Conservation (phyloP, 345 rosid genomes). For the Sisymbrium altissimum region DNA sequence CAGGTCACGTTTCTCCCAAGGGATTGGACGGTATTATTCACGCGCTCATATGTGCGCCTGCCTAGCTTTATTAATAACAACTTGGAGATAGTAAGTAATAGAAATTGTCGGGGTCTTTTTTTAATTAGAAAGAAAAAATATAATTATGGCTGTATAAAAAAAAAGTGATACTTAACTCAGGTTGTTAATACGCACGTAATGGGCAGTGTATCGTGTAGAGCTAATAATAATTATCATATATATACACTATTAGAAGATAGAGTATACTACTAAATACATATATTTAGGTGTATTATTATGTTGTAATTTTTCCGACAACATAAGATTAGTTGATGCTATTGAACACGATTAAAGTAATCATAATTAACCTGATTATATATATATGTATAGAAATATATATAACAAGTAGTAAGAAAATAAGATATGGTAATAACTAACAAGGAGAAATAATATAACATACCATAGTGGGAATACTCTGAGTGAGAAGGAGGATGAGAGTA, state of each 20-base stretch:
- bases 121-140: neutral
- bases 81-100: constrained; percentile 11
- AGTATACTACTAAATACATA: neutral
- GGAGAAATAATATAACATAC: constrained; percentile 2
- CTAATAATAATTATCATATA: neutral
- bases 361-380: neutral
- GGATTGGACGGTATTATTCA: constrained; percentile 31
- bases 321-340: neutral
- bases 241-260: neutral
- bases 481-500: constrained; percentile 26
- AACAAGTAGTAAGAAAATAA: neutral
- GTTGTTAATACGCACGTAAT: constrained; percentile 15
- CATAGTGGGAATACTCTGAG: constrained; percentile 29
- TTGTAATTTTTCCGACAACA: constrained; percentile 14
- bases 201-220: neutral
- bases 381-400: too few species aligned
- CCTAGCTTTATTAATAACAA: neutral
- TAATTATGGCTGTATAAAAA: constrained; percentile 16
- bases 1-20: constrained; percentile 26
- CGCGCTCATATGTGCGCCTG: constrained; percentile 24
- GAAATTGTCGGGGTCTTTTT: constrained; percentile 7
- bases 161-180: constrained; percentile 13
- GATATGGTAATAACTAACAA: too few species aligned
- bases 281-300: neutral
- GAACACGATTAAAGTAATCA: neutral